Evolutionary conservation across 2,329 filamentous ascomycete genomes (phyloP).

Genomic region (Colletotrichum viniferum): DNA sequence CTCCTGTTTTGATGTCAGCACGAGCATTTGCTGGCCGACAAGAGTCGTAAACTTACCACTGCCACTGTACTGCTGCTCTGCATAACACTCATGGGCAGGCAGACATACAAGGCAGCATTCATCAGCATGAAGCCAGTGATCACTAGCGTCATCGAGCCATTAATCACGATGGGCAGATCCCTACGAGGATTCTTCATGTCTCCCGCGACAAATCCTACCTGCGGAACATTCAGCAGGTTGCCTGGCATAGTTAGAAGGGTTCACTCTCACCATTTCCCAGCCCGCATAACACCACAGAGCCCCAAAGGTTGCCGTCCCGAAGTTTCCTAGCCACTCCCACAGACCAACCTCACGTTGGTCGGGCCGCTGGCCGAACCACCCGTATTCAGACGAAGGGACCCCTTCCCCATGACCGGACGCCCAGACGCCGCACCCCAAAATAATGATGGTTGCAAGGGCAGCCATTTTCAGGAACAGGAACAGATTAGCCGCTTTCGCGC

Average conservation of each 20-base stretch:
- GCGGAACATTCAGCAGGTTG: not conserved
- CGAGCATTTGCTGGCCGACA: not conserved
- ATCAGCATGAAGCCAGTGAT: slow-evolving; percentile 44
- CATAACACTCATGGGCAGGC: slow-evolving; percentile 43
- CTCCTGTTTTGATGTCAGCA: slow-evolving; percentile 30
- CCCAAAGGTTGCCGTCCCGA: slow-evolving; percentile 45
- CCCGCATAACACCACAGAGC: slow-evolving; percentile 48
- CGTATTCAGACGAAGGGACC: slow-evolving; percentile 35
- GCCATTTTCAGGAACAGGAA: slow-evolving; percentile 40
- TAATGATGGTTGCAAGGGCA: slow-evolving; percentile 16
- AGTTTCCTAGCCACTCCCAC: slow-evolving; percentile 43
- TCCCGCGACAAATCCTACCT: slow-evolving; percentile 29
- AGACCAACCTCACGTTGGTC: slow-evolving; percentile 22
- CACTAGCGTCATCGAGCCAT: slow-evolving; percentile 44
- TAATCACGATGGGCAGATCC: slow-evolving; percentile 42
- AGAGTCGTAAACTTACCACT: slow-evolving; percentile 36
- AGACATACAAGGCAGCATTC: slow-evolving; percentile 46
- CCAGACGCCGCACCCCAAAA: slow-evolving; percentile 26
- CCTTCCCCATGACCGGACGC: slow-evolving; percentile 38
- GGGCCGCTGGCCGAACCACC: slow-evolving; percentile 30
- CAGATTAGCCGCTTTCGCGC: slow-evolving; percentile 41
- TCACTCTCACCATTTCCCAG: slow-evolving; percentile 46
- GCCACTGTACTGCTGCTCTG: slow-evolving; percentile 44
- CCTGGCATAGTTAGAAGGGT: not conserved
- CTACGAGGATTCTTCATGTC: slow-evolving; percentile 29